Percentiles rank a stretch among this genome's conserved stretches.
These are phyloP conservation scores for Sclerotinia spermophila DNA, from an alignment of 2,329 filamentous ascomycete species.

Conservation along the genomic window DNA sequence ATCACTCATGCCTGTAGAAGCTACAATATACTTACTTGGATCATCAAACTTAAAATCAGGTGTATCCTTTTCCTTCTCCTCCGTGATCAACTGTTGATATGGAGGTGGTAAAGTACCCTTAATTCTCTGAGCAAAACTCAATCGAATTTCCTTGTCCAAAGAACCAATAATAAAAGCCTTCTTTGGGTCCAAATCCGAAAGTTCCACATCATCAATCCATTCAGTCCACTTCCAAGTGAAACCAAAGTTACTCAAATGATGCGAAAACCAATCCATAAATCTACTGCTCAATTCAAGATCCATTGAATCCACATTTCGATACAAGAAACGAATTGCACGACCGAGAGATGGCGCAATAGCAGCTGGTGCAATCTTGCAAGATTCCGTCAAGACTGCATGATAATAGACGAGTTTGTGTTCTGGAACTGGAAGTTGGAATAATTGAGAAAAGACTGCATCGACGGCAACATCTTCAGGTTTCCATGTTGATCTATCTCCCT, in stretches of 20 bases:
- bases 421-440: slow-evolving; percentile 80
- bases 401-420: slow-evolving; percentile 97
- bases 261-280: slow-evolving; percentile 96
- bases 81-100: slow-evolving; percentile 76
- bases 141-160: slow-evolving; percentile 91
- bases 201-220: slow-evolving; percentile 82
- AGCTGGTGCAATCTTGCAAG: slow-evolving; percentile 91
- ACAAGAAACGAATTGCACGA: slow-evolving; percentile 86
- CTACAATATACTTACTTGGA: slow-evolving; percentile 57
- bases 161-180: slow-evolving; percentile 92
- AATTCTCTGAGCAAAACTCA: slow-evolving; percentile 95
- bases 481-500: slow-evolving; percentile 70
- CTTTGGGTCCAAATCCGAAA: slow-evolving; percentile 74
- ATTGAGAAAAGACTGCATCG: slow-evolving; percentile 95
- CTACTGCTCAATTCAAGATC: slow-evolving; percentile 83
- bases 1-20: not conserved
- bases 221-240: slow-evolving; percentile 99
- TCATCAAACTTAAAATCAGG: slow-evolving; percentile 89
- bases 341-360: slow-evolving; percentile 95
- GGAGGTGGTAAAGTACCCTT: slow-evolving; percentile 85
- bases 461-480: slow-evolving; percentile 96
- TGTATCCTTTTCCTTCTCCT: slow-evolving; percentile 91
- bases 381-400: slow-evolving; percentile 88
- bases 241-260: slow-evolving; percentile 97
- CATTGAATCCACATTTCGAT: slow-evolving; percentile 75